phyloP scores from a whole-genome alignment of 208 protist genomes.

The Phytomonas francai region DNA sequence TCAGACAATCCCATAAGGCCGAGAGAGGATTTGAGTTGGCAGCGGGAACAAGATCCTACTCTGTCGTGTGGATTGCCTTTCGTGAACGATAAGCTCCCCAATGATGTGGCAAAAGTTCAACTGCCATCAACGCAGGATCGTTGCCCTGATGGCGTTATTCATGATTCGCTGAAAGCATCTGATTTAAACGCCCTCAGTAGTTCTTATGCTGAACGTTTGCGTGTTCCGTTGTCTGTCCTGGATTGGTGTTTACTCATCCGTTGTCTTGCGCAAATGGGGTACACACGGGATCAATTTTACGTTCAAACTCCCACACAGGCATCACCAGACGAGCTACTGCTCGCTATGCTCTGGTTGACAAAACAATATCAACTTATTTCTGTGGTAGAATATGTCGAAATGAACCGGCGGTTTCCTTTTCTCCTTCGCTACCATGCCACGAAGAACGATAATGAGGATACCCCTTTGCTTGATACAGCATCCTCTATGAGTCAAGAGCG shows the following conservation, averaged over 20 bases:
- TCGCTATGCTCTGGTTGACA: conserved; percentile 76
- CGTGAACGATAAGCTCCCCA: neutral
- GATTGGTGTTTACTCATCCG: conserved; percentile 51
- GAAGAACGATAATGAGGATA: neutral
- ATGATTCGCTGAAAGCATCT: conserved; percentile 4
- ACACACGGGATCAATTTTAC: conserved; percentile 56
- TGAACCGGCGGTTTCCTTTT: conserved; percentile 42
- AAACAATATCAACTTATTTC: conserved; percentile 51
- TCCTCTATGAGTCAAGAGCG: conserved; percentile 7
- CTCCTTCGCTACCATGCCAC: conserved; percentile 26
- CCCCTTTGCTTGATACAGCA: neutral
- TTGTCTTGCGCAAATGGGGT: conserved; percentile 49
- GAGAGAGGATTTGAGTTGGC: neutral
- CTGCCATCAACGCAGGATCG: neutral
- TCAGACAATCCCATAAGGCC: neutral
- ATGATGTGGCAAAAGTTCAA: neutral
- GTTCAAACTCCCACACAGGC: conserved; percentile 39
- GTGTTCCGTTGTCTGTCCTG: conserved; percentile 16
- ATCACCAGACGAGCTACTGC: conserved; percentile 49
- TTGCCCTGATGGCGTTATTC: neutral
- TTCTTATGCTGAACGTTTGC: conserved; percentile 12
- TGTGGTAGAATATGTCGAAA: conserved; percentile 57
- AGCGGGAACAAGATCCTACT: neutral
- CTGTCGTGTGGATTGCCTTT: neutral
- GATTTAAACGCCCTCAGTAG: conserved; percentile 5